A percentile compares a stretch with the other conserved stretches of the same genome.
Evolutionary conservation across 2,329 filamentous ascomycete species (phyloP).

Genomic region (Geosmithia putterillii): DNA sequence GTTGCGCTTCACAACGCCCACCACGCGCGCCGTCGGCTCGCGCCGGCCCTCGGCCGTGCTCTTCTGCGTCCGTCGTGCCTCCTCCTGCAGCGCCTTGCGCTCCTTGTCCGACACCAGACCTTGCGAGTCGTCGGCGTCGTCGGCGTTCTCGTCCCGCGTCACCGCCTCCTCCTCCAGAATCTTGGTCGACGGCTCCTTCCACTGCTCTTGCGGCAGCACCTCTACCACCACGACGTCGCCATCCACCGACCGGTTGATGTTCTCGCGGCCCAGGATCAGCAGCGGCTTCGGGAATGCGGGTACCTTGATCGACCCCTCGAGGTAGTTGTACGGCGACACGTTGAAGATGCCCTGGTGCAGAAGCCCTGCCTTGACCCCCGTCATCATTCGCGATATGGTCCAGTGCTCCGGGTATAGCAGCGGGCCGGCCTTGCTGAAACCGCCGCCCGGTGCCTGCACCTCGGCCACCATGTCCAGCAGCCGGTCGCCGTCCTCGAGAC

Average conservation of each 20-base stretch:
- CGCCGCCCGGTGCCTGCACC: conserved; percentile 55
- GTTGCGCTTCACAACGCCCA: conserved; percentile 87
- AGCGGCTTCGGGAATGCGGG: conserved; percentile 82
- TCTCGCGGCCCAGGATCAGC: conserved; percentile 81
- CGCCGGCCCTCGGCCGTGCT: conserved; percentile 63
- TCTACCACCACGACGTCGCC: conserved; percentile 91
- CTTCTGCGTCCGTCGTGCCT: conserved; percentile 76
- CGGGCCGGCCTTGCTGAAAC: conserved; percentile 47
- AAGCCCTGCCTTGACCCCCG: conserved; percentile 75
- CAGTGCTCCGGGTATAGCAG: conserved; percentile 85
- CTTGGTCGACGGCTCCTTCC: conserved; percentile 92
- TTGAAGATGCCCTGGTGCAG: conserved; percentile 94
- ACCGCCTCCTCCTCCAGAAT: conserved; percentile 90
- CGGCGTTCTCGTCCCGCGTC: conserved; percentile 82
- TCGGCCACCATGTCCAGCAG: conserved; percentile 90
- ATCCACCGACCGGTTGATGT: conserved; percentile 87
- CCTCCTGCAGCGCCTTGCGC: conserved; percentile 75
- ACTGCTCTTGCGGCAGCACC: conserved; percentile 84
- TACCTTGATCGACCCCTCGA: conserved; percentile 86
- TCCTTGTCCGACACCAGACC: conserved; percentile 84
- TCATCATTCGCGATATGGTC: conserved; percentile 85
- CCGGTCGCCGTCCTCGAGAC: conserved; percentile 71
- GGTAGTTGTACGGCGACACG: conserved; percentile 94
- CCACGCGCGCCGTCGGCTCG: conserved; percentile 84
- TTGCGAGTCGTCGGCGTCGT: conserved; percentile 64